Conservation (phyloP, 257 asterid genomes). For the Solanum pimpinellifolium region DNA sequence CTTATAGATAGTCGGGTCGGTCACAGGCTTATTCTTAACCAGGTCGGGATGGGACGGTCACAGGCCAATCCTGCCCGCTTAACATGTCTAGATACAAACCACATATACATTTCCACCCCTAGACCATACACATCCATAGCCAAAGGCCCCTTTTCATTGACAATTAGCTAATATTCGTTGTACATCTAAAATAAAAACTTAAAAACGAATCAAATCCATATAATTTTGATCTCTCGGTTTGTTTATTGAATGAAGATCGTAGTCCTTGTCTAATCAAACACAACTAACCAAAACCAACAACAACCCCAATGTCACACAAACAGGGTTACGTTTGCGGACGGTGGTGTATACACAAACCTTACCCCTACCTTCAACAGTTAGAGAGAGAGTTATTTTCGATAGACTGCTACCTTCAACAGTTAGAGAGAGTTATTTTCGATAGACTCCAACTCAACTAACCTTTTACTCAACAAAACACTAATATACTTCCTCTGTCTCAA, state of each 20-base stretch:
- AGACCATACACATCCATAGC: neutral
- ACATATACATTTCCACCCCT: neutral
- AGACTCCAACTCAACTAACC: neutral
- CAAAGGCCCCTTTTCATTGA: neutral
- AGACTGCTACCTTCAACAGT: neutral
- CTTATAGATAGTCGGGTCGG: neutral
- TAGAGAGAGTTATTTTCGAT: neutral
- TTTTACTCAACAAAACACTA: neutral
- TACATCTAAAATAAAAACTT: neutral
- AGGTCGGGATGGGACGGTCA: neutral
- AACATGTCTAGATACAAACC: neutral
- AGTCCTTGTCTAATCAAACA: neutral
- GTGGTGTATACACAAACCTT: neutral
- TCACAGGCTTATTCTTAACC: neutral
- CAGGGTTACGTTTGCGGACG: neutral
- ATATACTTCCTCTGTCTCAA: neutral
- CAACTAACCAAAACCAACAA: neutral
- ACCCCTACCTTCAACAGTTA: neutral
- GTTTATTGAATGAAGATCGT: neutral
- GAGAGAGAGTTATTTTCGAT: neutral
- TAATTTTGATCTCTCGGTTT: neutral
- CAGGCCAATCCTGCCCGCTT: neutral
- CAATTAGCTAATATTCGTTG: neutral
- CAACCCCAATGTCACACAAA: neutral
- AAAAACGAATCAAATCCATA: neutral